Evolutionary conservation across 1,284 basidiomycete species (phyloP), one percentile per base, ranked within the genome.

Genomic region (Caloboletus firmus): DNA sequence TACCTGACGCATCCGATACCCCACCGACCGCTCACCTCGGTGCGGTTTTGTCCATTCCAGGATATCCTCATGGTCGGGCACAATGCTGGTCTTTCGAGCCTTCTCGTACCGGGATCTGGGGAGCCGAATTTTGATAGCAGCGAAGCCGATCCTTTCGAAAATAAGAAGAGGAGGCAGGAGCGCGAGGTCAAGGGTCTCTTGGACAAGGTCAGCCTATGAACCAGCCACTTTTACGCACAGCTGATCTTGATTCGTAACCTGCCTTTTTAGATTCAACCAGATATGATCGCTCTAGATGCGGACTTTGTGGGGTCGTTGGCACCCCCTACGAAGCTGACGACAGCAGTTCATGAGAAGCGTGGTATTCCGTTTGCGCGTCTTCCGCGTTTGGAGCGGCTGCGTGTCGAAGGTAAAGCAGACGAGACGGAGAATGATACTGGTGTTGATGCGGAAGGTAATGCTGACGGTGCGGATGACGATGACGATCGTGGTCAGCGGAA

Each of bases 91-190:
- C 78, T 98, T 26, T 91, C 91, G 2, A 90, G 83, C 45, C 79
- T 98, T 43, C 77, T 99, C 51, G 87, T 99, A 0, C 96, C 96
- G 0, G 96, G 96, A 15, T 76, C 88, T 5, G 96, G 96, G 39
- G 95, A 99, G 71, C 85, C 95, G 42, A 95, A 97, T 77, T 98
- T 95, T 69, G 96, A 99, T 72, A 91, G 90, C 54, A 74, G 80
- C 22, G 96, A 99, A 74, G 90, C 93, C 0, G 95, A 99, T 82
- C 94, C 96, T 4, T 98, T 89, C 76, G 95, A 99, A 73, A 85
- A 87, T 62, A 87, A 84, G 73, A 87, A 84, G 56, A 80, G 89
- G 17, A 74, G 94, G 53, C 79, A 92, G 47, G 97, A 99, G 76
- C 80, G 93, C 58, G 97, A 99, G 72, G 94, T 99, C 59, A 88